These are phyloP conservation scores for Cladorrhinum samala DNA, from an alignment of 495 filamentous ascomycete species.

Conservation along the genomic window DNA sequence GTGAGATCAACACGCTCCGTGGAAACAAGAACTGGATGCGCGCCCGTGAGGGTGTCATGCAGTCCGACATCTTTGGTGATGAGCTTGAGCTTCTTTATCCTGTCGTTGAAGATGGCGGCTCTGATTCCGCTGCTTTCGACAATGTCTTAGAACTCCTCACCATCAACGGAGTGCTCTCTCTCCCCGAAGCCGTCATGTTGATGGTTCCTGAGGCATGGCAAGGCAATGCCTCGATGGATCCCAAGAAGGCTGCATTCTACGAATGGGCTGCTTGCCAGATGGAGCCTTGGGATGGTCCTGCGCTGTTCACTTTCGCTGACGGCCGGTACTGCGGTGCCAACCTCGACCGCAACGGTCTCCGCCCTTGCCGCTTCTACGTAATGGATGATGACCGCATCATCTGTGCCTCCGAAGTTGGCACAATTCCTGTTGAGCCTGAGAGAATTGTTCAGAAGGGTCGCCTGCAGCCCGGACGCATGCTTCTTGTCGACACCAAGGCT, in stretches of 20 bases:
- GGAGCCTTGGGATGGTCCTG: slow-evolving; percentile 99
- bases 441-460: slow-evolving; percentile 90
- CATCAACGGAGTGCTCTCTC: slow-evolving; percentile 94
- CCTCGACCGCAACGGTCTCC: slow-evolving; percentile 94
- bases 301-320: slow-evolving; percentile 96
- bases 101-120: slow-evolving; percentile 95
- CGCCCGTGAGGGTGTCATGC: slow-evolving; percentile 91
- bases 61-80: slow-evolving; percentile 86
- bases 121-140: slow-evolving; percentile 97
- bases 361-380: slow-evolving; percentile 97
- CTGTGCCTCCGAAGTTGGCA: slow-evolving; percentile 96
- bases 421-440: slow-evolving; percentile 87
- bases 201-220: slow-evolving; percentile 99
- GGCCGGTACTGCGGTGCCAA: slow-evolving; percentile 97
- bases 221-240: slow-evolving; percentile 86
- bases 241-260: slow-evolving; percentile 96
- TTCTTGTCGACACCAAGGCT: slow-evolving; percentile 91
- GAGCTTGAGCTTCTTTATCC: slow-evolving; percentile 90
- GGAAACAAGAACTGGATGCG: slow-evolving; percentile 99
- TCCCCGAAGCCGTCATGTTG: slow-evolving; percentile 97
- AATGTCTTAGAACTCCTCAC: slow-evolving; percentile 93
- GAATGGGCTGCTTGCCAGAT: slow-evolving; percentile 99
- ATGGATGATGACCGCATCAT: slow-evolving; percentile 98
- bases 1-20: slow-evolving; percentile 95
- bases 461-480: slow-evolving; percentile 93